Evolutionary conservation across 305 asterid species (phyloP).

Genomic region (Coffea humblotiana): DNA sequence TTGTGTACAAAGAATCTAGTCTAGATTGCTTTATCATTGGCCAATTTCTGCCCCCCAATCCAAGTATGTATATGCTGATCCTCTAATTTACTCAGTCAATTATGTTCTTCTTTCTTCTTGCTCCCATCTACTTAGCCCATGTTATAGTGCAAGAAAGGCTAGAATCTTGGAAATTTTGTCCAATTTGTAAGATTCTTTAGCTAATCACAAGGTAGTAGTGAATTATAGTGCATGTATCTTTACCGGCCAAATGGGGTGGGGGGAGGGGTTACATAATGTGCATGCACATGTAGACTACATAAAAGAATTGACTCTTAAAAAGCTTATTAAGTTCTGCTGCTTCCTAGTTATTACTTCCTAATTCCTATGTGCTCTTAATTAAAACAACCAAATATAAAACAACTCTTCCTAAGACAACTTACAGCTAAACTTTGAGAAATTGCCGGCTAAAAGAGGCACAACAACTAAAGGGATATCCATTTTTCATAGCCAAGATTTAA

Average conservation of each 20-base stretch:
- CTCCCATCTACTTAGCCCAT: neutral
- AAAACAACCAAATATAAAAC: neutral
- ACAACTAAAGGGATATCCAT: neutral
- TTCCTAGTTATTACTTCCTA: constrained; percentile 10
- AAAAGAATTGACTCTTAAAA: neutral
- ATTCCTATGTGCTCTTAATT: neutral
- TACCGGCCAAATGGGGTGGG: constrained; percentile 21
- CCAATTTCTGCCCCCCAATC: neutral
- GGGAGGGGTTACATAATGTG: constrained; percentile 14
- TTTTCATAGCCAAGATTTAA: neutral
- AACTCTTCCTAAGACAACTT: constrained; percentile 1
- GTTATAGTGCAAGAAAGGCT: neutral
- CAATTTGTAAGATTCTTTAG: constrained; percentile 2
- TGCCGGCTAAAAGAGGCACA: constrained; percentile 31
- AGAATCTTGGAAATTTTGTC: neutral
- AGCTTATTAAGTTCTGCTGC: constrained; percentile 16
- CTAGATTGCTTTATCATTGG: neutral
- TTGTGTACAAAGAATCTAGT: neutral
- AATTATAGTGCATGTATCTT: constrained; percentile 23
- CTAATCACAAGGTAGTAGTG: neutral
- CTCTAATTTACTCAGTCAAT: neutral
- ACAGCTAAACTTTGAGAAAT: constrained; percentile 18
- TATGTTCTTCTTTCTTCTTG: neutral
- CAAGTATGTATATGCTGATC: neutral
- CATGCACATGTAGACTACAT: constrained; percentile 26